Evolutionary conservation across 257 asterid genomes (phyloP), one percentile per base, ranked within the genome.

Genomic region (Ophiorrhiza pumila): DNA sequence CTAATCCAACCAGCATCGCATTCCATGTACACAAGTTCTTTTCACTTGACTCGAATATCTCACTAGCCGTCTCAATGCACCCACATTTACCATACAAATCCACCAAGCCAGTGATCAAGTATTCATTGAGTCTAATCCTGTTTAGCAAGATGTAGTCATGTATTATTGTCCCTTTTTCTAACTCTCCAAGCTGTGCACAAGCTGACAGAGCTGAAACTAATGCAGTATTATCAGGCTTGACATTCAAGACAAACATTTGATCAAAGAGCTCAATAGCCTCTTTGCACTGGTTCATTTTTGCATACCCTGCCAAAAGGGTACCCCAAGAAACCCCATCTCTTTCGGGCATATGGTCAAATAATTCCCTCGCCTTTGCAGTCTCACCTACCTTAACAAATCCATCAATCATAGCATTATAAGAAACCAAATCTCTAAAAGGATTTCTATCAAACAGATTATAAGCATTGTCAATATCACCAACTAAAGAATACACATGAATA

Each of bases 11-110:
- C 7, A 89, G 87, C 93, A 93, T 83, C n/a, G 97, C 92, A 32
- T 93, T 93, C 98, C 98, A 91, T 34, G 87, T 69, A 18, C 87
- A 80, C 58, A 85, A 80, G 27, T 84, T 93, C 71, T 81, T 86
- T 27, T 72, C 74, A 4, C 87, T 82, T 2, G 70, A 77, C 49
- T 60, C 78, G 42, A 93, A 93, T 2, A 91, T 69, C 52, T 81
- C 87, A 78, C 55, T 80, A 25, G 96, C 96, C 47, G 61, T 79
- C 71, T 81, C 87, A 63, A 93, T 76, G 79, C 81, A 80, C 32
- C 98, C 98, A 23, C 98, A 85, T 83, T 93, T 93, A 8, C 93
- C 84, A 59, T 89, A 90, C 71, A 93, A 65, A 75, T 91, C 93
- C 23, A 93, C 90, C 88, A 91, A 77, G 10, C 91, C 96, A 57